Percentiles rank a stretch among this genome's conserved stretches.
Evolutionary conservation across 1,284 basidiomycete species (phyloP).

Genomic region (Ustanciosporium gigantosporum): DNA sequence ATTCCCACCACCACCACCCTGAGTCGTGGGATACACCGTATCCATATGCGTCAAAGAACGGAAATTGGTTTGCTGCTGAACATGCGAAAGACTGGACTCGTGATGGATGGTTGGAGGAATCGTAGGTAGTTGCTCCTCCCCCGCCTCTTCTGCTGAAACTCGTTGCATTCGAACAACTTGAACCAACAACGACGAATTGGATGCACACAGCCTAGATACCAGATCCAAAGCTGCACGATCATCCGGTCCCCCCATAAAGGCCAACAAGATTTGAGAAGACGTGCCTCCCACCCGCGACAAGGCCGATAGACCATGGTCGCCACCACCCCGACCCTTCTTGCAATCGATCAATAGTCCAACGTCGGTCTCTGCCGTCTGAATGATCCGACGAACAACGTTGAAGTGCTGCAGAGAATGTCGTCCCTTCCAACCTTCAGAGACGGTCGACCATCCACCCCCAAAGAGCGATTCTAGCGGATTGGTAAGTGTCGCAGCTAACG

Average conservation of each 20-base stretch:
- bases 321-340: constrained; percentile 61
- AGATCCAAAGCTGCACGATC: constrained; percentile 75
- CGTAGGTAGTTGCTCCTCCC: constrained; percentile 25
- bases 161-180: constrained; percentile 40
- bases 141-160: constrained; percentile 31
- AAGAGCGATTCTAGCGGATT: constrained; percentile 50
- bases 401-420: constrained; percentile 62
- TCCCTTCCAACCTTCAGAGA: constrained; percentile 10
- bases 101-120: constrained; percentile 51
- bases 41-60: constrained; percentile 30
- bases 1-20: constrained; percentile 2
- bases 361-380: constrained; percentile 66
- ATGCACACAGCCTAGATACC: constrained; percentile 27
- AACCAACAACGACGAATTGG: constrained; percentile 36
- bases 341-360: constrained; percentile 81
- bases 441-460: constrained; percentile 29
- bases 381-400: constrained; percentile 77
- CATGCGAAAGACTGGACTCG: constrained; percentile 21
- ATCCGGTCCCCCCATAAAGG: constrained; percentile 90
- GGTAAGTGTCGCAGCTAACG: constrained; percentile 27
- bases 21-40: constrained; percentile 43
- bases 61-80: constrained; percentile 2
- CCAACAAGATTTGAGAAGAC: constrained; percentile 77
- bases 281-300: constrained; percentile 42
- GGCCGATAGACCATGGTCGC: background rate